Conservation (phyloP, 2,329 filamentous ascomycete genomes). For the Aspergillus sp. region DNA sequence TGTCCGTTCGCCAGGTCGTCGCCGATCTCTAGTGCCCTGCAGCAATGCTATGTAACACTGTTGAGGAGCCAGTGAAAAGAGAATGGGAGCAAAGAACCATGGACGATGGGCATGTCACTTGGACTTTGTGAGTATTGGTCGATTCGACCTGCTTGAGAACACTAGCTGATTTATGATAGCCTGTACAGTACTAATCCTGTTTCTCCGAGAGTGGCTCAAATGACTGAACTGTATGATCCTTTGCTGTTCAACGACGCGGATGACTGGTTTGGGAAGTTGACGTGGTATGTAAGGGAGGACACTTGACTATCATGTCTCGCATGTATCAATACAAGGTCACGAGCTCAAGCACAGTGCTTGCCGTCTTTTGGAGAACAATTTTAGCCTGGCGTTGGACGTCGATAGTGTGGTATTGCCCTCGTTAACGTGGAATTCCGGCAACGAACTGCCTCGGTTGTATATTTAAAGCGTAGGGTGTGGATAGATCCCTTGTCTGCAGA, state of each 20-base stretch:
- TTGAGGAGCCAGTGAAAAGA: constrained; percentile 6
- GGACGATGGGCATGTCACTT: constrained; percentile 10
- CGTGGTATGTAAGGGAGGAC: constrained; percentile 11
- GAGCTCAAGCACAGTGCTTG: no score
- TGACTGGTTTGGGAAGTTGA: constrained; percentile 16
- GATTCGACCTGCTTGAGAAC: no score
- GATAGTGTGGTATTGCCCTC: no score
- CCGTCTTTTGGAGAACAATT: no score
- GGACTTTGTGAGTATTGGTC: constrained; percentile 9
- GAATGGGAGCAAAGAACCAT: constrained; percentile 9
- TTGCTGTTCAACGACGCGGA: constrained; percentile 8
- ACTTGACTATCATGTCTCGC: background rate
- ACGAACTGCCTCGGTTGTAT: no score
- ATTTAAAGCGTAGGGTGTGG: no score
- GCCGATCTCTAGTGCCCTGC: constrained; percentile 33
- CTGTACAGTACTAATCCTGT: constrained; percentile 18
- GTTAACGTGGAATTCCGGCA: no score
- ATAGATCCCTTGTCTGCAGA: no score
- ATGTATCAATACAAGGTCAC: no score
- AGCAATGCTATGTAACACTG: constrained; percentile 22
- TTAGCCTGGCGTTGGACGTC: no score
- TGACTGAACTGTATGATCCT: constrained; percentile 15
- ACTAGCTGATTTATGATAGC: constrained; percentile 1
- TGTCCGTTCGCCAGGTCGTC: constrained; percentile 34
- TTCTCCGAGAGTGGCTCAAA: constrained; percentile 12